Evolutionary conservation across 805 yeast species (phyloP).

Genomic region (Kodamaea sagamina): DNA sequence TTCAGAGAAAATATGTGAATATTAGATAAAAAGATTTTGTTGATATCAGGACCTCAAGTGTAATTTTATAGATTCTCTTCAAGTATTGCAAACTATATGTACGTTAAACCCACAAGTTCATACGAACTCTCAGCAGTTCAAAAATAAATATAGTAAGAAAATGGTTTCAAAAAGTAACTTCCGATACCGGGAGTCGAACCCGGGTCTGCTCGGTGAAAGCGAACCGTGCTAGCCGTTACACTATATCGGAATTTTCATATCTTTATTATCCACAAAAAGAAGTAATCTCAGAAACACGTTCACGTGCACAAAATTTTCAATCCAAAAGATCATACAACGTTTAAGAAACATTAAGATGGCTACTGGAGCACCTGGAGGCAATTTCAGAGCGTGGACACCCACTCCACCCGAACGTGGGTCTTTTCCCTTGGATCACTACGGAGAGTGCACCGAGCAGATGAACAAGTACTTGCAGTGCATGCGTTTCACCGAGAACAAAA

Average conservation of each 20-base stretch:
- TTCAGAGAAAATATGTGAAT: too few species aligned
- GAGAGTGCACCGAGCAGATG: slow-evolving; percentile 82
- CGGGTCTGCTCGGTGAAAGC: slow-evolving; percentile 84
- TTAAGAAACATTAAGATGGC: slow-evolving; percentile 32
- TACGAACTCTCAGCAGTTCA: too few species aligned
- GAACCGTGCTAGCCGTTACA: slow-evolving; percentile 83
- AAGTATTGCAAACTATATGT: too few species aligned
- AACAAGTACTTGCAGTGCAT: slow-evolving; percentile 73
- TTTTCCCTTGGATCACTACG: slow-evolving; percentile 87
- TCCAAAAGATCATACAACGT: too few species aligned
- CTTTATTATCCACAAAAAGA: not conserved
- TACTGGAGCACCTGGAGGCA: slow-evolving; percentile 37
- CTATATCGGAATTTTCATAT: slow-evolving; percentile 56
- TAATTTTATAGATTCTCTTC: too few species aligned
- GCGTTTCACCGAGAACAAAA: slow-evolving; percentile 73
- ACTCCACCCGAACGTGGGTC: slow-evolving; percentile 97
- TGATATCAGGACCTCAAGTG: too few species aligned
- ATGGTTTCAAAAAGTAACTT: slow-evolving; percentile 29
- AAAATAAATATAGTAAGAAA: too few species aligned
- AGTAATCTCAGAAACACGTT: not conserved
- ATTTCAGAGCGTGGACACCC: slow-evolving; percentile 54
- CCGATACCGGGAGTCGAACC: slow-evolving; percentile 90
- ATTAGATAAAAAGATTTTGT: too few species aligned
- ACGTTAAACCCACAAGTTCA: too few species aligned
- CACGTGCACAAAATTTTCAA: not conserved